phyloP scores from a whole-genome alignment of 345 rosid species.

The Chamaenerion angustifolium region DNA sequence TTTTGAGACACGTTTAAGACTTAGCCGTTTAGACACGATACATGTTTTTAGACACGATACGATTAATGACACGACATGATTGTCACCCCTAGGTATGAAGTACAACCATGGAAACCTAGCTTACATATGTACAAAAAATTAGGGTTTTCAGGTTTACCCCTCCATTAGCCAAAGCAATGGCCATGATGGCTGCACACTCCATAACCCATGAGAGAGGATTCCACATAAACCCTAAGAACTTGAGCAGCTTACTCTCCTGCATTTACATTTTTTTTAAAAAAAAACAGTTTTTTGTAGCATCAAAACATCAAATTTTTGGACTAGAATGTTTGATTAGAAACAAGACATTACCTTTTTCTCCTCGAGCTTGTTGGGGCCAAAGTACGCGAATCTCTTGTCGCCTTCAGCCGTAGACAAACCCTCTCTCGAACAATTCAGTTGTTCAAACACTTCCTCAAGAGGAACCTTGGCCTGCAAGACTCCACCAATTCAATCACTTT shows the following conservation, averaged over 20 bases:
- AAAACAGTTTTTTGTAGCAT: too few relatives aligned
- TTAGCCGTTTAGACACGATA: too few relatives aligned
- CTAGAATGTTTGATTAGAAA: too few relatives aligned
- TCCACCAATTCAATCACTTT: neutral
- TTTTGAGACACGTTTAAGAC: too few relatives aligned
- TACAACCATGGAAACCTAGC: too few relatives aligned
- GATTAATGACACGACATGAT: too few relatives aligned
- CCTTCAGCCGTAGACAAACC: constrained; percentile 10
- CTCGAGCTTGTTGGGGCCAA: constrained; percentile 16
- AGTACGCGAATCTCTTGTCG: constrained; percentile 8
- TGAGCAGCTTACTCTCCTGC: constrained; percentile 16
- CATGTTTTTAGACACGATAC: too few relatives aligned
- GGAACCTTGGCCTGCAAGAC: constrained; percentile 8
- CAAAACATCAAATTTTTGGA: too few relatives aligned
- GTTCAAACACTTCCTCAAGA: constrained; percentile 12
- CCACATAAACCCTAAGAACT: constrained; percentile 20
- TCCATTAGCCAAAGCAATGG: constrained; percentile 16
- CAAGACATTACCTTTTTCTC: constrained; percentile 16
- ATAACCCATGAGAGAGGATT: constrained; percentile 18
- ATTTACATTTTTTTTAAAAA: neutral
- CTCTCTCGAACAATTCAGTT: constrained; percentile 12
- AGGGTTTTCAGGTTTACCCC: constrained; percentile 6
- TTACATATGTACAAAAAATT: neutral
- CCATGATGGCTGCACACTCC: constrained; percentile 16
- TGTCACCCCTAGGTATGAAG: too few relatives aligned